Evolutionary conservation across 2,329 filamentous ascomycete genomes (phyloP), one percentile per base, ranked within the genome.

Genomic region (Fusarium sp.): DNA sequence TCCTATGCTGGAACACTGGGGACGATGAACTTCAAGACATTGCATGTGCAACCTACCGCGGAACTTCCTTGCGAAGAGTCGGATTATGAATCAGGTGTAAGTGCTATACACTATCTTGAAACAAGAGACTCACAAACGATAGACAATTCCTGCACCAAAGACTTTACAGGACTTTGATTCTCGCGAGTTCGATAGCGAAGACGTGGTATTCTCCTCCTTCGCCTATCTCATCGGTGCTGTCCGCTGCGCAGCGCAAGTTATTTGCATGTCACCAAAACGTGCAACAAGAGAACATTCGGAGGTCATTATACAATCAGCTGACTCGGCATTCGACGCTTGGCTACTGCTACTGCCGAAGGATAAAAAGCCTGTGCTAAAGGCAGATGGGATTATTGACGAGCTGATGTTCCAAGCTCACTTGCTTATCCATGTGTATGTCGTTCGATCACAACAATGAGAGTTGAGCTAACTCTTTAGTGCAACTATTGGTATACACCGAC

Each of bases 31-130:
- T 80, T 83, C 19, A 68, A 74, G 2, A 75, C 77, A 0, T 54
- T 77, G 2, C 81, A 82, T 42, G 80, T 91, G 1, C 80, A 84
- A 4, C 84, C 85, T 2, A 88, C 89, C 25, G 87, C 90, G 1
- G 84, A 86, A 1, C 81, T 93, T 7, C 92, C 91, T 0, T 92
- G 91, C 61, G 90, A 92, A 69, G 90, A 93, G 69, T 75, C 79
- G 0, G 86, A 89, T 9, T 91, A 89, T 66, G 82, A 82, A 48
- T 73, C 73, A 25, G 80, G 82, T 33, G 82, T 84, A 74, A 76
- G 79, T 74, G 2, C 5, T 4, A 0, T 1, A 3, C 19, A 14
- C 0, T 1, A 16, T 11, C 5, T 7, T 4, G 2, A 7, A 7
- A 1, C 10, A 10, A 8, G 10, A 9, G 10, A 12, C 60, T 63